These are phyloP conservation scores for Stephania japonica DNA, from an alignment of 164 flowering plant species.

Conservation along the genomic window DNA sequence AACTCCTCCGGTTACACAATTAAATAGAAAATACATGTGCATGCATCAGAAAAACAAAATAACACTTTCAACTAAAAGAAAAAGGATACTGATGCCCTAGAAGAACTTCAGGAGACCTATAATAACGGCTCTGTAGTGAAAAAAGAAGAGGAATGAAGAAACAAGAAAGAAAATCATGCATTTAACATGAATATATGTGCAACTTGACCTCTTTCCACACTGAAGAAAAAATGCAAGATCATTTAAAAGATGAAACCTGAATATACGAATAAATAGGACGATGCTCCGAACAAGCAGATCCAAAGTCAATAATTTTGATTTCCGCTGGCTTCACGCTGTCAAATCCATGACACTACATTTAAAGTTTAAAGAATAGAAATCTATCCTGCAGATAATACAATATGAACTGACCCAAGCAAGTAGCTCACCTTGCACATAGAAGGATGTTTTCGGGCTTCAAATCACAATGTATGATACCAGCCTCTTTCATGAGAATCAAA, in stretches of 20 bases:
- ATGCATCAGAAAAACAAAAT: not conserved
- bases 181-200: not conserved
- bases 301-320: constrained; percentile 95
- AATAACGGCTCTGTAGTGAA: constrained; percentile 90
- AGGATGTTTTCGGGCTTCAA: constrained; percentile 99
- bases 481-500: constrained; percentile 80
- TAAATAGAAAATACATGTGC: not conserved
- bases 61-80: constrained; percentile 37
- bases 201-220: not conserved
- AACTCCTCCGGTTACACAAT: too few relatives aligned
- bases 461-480: constrained; percentile 98
- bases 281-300: constrained; percentile 98
- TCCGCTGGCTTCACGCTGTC: constrained; percentile 73
- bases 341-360: constrained; percentile 19
- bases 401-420: constrained; percentile 13
- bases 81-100: constrained; percentile 99
- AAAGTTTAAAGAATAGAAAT: constrained; percentile 16
- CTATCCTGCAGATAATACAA: not conserved
- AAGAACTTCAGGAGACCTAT: constrained; percentile 98
- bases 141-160: constrained; percentile 8
- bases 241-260: constrained; percentile 51
- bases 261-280: constrained; percentile 97
- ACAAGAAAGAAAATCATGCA: not conserved
- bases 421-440: constrained; percentile 66
- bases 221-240: constrained; percentile 4